Evolutionary conservation across 371 early-diverging fungal species (phyloP).

Genomic region (Fennellomyces sp.): DNA sequence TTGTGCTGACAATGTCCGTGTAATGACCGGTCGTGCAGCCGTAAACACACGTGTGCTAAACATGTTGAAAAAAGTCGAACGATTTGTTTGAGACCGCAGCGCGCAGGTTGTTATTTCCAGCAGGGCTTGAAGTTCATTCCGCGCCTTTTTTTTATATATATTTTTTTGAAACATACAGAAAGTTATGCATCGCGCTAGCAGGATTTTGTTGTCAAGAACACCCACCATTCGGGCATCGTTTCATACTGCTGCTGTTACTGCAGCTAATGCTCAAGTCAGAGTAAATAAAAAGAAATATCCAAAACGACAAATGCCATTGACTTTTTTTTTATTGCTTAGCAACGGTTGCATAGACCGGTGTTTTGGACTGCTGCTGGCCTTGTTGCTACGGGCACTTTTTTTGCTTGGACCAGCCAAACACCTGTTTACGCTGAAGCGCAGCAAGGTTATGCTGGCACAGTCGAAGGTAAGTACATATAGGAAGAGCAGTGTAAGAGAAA

Average conservation of each 20-base stretch:
- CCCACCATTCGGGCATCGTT: not conserved
- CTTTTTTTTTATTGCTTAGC: too few relatives aligned
- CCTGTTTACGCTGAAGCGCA: constrained; percentile 23
- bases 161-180: not conserved
- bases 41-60: constrained; percentile 8
- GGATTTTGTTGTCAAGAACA: constrained; percentile 3
- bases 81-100: too few relatives aligned
- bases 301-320: too few relatives aligned
- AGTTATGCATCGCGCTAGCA: constrained; percentile 5
- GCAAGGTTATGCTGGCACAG: constrained; percentile 29
- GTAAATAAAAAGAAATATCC: too few relatives aligned
- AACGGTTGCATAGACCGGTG: not conserved
- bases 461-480: constrained; percentile 30
- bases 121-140: not conserved
- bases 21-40: constrained; percentile 1
- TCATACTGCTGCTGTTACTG: not conserved
- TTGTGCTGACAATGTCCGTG: constrained; percentile 2
- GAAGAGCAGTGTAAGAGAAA: not conserved
- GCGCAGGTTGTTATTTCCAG: too few relatives aligned
- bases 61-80: not conserved
- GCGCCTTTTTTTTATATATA: not conserved
- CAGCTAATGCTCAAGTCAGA: not conserved
- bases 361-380: not conserved
- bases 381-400: not conserved
- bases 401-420: not conserved